Conservation (phyloP, 257 asterid species). For the Fraxinus excelsior region DNA sequence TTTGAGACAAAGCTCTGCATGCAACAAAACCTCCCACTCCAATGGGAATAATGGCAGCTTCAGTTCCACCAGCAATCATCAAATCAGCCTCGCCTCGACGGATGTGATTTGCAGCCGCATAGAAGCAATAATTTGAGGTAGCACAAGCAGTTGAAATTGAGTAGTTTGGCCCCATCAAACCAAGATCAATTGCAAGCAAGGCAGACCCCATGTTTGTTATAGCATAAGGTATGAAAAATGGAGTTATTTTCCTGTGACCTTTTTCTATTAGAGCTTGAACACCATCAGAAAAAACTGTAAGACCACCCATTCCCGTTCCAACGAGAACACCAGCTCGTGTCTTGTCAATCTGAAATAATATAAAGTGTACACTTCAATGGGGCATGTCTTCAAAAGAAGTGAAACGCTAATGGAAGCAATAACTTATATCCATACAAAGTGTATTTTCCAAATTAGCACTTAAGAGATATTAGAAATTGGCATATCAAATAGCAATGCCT, state of each 20-base stretch:
- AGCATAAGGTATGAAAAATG: slow-evolving; percentile 90
- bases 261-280: slow-evolving; percentile 82
- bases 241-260: slow-evolving; percentile 81
- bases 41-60: slow-evolving; percentile 90
- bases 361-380: slow-evolving; percentile 15
- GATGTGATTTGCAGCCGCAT: slow-evolving; percentile 95
- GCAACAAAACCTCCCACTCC: slow-evolving; percentile 98
- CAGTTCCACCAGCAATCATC: slow-evolving; percentile 94
- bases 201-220: slow-evolving; percentile 97
- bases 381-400: neutral
- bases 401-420: neutral
- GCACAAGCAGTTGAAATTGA: slow-evolving; percentile 98
- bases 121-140: slow-evolving; percentile 88
- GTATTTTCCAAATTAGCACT: neutral
- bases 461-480: neutral
- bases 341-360: slow-evolving; percentile 69
- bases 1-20: slow-evolving; percentile 91
- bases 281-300: slow-evolving; percentile 80
- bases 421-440: neutral
- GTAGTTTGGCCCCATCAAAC: slow-evolving; percentile 93
- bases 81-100: slow-evolving; percentile 96
- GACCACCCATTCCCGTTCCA: slow-evolving; percentile 98
- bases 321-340: slow-evolving; percentile 83
- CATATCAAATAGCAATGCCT: neutral
- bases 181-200: slow-evolving; percentile 87